Conservation (phyloP, 176 grass and related monocot genomes). For the Oryza officinalis region DNA sequence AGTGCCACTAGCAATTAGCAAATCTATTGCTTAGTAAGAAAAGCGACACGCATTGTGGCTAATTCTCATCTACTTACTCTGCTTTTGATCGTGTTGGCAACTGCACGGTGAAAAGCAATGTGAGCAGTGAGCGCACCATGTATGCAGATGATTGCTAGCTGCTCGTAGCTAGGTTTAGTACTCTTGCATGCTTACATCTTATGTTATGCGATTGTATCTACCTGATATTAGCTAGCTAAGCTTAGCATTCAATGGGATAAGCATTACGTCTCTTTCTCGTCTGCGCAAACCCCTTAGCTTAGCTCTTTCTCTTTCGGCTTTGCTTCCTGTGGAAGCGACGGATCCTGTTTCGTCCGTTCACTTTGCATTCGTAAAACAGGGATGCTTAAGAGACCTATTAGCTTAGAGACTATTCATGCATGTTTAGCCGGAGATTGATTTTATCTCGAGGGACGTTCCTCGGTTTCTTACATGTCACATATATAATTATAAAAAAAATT, state of each 20-base stretch:
- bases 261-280: conserved; percentile 21
- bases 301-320: background rate
- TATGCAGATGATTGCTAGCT: background rate
- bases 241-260: conserved; percentile 23
- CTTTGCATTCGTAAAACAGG: background rate
- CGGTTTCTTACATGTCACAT: too few relatives aligned
- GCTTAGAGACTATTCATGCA: background rate
- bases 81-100: background rate
- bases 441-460: too few relatives aligned
- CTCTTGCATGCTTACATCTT: background rate
- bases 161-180: background rate
- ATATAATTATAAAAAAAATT: too few relatives aligned
- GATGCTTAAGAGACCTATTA: background rate
- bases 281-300: background rate
- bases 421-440: too few relatives aligned
- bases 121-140: background rate
- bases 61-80: background rate
- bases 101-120: background rate
- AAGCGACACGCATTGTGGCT: background rate
- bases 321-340: conserved; percentile 43
- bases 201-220: background rate
- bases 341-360: background rate
- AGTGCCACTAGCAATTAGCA: background rate
- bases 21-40: background rate
- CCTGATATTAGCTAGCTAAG: background rate